Percentiles rank a stretch among this genome's conserved stretches.
Conservation (phyloP, 148 eudicot genomes). For the Silene latifolia region DNA sequence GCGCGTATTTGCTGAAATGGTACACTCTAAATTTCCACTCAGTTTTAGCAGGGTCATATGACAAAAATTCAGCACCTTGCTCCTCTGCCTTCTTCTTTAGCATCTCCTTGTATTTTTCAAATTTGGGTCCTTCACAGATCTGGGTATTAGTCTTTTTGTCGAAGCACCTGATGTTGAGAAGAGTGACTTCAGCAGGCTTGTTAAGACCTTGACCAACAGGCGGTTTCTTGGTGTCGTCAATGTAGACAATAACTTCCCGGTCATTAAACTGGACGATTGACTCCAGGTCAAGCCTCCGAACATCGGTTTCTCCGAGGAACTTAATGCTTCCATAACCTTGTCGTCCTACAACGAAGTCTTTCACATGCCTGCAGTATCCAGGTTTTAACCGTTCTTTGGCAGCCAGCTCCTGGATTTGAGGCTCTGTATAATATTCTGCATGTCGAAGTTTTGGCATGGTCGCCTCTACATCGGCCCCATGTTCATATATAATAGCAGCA, state of each 20-base stretch:
- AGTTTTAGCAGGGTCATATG: constrained; percentile 68
- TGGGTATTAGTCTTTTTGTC: constrained; percentile 61
- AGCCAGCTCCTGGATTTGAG: constrained; percentile 77
- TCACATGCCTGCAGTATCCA: constrained; percentile 72
- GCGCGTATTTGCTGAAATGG: constrained; percentile 67
- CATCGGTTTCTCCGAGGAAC: constrained; percentile 91
- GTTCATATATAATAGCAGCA: constrained; percentile 43
- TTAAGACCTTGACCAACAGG: constrained; percentile 95
- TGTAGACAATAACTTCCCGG: constrained; percentile 77
- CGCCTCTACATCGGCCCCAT: constrained; percentile 79
- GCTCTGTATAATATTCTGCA: constrained; percentile 89
- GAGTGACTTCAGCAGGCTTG: constrained; percentile 89
- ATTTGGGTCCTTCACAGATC: constrained; percentile 60
- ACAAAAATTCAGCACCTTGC: constrained; percentile 85
- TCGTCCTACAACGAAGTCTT: constrained; percentile 79
- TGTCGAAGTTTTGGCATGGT: constrained; percentile 94
- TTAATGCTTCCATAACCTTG: constrained; percentile 79
- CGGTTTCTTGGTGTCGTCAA: constrained; percentile 86
- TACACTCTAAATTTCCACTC: constrained; percentile 88
- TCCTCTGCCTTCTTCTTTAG: constrained; percentile 75
- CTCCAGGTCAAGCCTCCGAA: constrained; percentile 82
- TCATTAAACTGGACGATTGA: constrained; percentile 72
- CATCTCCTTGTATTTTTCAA: constrained; percentile 83
- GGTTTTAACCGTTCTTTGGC: constrained; percentile 91
- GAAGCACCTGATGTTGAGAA: constrained; percentile 71